Evolutionary conservation across 2,329 filamentous ascomycete species (phyloP).

Genomic region (Colletotrichum viniferum): DNA sequence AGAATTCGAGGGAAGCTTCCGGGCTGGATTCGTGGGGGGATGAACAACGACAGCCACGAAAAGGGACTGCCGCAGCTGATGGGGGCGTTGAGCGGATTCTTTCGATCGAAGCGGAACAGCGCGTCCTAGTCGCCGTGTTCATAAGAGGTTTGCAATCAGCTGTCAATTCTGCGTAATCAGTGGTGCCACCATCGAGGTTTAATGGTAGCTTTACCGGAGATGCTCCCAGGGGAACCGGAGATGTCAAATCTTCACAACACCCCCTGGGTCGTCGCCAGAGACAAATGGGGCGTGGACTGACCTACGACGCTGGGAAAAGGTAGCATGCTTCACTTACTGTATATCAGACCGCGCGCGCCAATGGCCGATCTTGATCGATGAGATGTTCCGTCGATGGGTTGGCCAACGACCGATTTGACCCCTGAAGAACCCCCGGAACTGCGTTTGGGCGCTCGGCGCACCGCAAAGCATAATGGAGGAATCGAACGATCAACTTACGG

Average conservation of each 20-base stretch:
- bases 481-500: background rate
- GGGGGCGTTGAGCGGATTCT: conserved; percentile 62
- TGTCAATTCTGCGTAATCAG: background rate
- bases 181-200: background rate
- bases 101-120: conserved; percentile 52
- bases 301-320: background rate
- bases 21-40: conserved; percentile 81
- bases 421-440: background rate
- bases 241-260: background rate
- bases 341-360: background rate
- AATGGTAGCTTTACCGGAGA: background rate
- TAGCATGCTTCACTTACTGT: background rate
- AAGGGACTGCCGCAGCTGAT: conserved; percentile 63
- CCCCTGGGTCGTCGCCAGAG: background rate
- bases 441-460: background rate
- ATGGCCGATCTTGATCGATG: background rate
- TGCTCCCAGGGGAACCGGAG: background rate
- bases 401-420: background rate
- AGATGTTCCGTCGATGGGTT: background rate
- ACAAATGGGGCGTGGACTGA: background rate
- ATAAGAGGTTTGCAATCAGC: background rate
- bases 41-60: conserved; percentile 56
- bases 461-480: background rate
- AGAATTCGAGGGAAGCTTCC: conserved; percentile 82
- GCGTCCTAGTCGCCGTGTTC: conserved; percentile 22